Conservation (phyloP, 2,329 filamentous ascomycete genomes). For the Fusarium gaditjirri region DNA sequence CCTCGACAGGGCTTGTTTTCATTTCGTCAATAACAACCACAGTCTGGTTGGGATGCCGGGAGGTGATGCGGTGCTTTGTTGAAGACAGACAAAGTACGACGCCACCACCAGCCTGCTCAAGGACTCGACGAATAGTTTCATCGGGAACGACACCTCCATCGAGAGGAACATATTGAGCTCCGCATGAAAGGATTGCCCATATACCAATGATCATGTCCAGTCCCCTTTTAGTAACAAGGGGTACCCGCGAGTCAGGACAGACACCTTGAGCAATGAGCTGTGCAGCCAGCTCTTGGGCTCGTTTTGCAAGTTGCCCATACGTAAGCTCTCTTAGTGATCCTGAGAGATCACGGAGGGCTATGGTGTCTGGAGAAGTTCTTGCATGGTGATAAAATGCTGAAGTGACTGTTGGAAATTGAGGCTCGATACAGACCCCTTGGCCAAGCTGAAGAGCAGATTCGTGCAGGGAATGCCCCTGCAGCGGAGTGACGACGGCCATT, state of each 20-base stretch:
- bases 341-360: constrained; percentile 54
- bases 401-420: constrained; percentile 53
- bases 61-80: constrained; percentile 48
- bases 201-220: constrained; percentile 68
- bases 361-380: constrained; percentile 48
- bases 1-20: neutral
- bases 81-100: constrained; percentile 60
- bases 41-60: constrained; percentile 39
- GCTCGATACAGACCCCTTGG: constrained; percentile 34
- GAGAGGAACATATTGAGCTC: constrained; percentile 69
- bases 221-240: constrained; percentile 65
- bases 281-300: constrained; percentile 55
- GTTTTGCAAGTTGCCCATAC: constrained; percentile 57
- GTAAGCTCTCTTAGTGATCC: constrained; percentile 51
- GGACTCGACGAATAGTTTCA: constrained; percentile 59
- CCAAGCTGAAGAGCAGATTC: constrained; percentile 20
- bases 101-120: constrained; percentile 57
- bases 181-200: constrained; percentile 64
- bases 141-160: constrained; percentile 65
- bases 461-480: constrained; percentile 3
- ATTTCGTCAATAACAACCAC: constrained; percentile 47
- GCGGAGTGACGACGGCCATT: constrained; percentile 8
- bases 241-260: constrained; percentile 58
- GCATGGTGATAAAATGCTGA: constrained; percentile 54
- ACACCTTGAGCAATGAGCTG: constrained; percentile 54